phyloP scores from a whole-genome alignment of 148 eudicot genomes.

The Cornus kousa region DNA sequence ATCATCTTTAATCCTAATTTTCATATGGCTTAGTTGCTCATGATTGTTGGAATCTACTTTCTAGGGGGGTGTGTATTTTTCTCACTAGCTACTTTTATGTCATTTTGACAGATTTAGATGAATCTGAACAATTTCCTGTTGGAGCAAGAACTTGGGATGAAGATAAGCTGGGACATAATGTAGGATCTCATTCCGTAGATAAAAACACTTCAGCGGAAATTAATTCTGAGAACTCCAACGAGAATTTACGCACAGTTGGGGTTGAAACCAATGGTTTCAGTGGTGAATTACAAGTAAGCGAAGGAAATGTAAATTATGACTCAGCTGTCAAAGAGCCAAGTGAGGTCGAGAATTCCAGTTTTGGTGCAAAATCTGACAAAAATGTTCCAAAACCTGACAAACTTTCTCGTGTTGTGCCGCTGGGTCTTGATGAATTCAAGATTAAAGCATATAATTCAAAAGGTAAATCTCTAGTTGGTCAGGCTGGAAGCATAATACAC shows the following conservation, averaged over 20 bases:
- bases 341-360: conserved; percentile 19
- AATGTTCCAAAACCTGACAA: conserved; percentile 46
- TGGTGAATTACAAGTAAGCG: conserved; percentile 18
- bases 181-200: conserved; percentile 20
- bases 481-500: conserved; percentile 61
- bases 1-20: background rate
- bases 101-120: conserved; percentile 42
- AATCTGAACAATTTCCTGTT: conserved; percentile 31
- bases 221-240: conserved; percentile 25
- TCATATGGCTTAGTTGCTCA: too few species aligned
- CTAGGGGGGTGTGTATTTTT: background rate
- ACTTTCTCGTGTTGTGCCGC: conserved; percentile 46
- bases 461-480: conserved; percentile 45
- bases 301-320: conserved; percentile 7
- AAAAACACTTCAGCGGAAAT: conserved; percentile 19
- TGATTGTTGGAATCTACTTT: background rate
- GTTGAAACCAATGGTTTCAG: conserved; percentile 14
- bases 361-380: conserved; percentile 26
- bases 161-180: conserved; percentile 27
- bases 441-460: conserved; percentile 69
- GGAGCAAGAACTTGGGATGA: conserved; percentile 50
- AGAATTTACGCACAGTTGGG: conserved; percentile 24
- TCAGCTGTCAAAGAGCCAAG: conserved; percentile 18
- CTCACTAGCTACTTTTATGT: background rate
- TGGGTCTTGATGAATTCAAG: conserved; percentile 87